These are phyloP conservation scores for Lobulomyces angularis DNA, from an alignment of 192 early-diverging fungal genomes.

Conservation along the genomic window DNA sequence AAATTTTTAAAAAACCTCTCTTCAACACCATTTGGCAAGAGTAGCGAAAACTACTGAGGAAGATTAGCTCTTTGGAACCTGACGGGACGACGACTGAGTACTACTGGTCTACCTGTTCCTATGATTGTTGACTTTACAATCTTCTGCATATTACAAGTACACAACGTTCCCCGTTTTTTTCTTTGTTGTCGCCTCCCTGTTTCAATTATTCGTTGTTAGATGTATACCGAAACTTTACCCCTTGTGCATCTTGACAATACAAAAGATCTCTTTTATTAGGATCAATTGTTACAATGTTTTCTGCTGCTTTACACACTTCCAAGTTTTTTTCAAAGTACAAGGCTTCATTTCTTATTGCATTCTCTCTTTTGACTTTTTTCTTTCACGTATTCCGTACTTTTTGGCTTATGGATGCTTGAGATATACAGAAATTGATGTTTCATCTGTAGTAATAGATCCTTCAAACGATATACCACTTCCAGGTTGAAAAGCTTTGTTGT, in stretches of 20 bases:
- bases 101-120: no score
- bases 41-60: no score
- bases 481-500: conserved; percentile 5
- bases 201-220: conserved; percentile 8
- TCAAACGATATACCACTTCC: conserved; percentile 4
- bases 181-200: background rate
- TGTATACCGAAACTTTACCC: conserved; percentile 4
- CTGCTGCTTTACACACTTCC: background rate
- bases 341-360: no score
- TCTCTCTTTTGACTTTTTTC: no score
- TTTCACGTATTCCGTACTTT: no score
- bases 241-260: conserved; percentile 2
- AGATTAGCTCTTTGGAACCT: no score
- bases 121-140: no score
- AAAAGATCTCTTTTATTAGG: conserved; percentile 10
- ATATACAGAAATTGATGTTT: background rate
- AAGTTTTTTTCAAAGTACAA: conserved; percentile 9
- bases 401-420: conserved; percentile 3
- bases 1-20: no score
- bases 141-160: no score
- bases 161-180: background rate
- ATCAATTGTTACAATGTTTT: conserved; percentile 7
- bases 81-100: no score
- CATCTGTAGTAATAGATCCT: conserved; percentile 7
- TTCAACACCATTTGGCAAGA: no score